Percentiles rank a stretch among this genome's conserved stretches.
Conservation (phyloP, 1,284 basidiomycete genomes). For the Neotropicomus parvogracilis region DNA sequence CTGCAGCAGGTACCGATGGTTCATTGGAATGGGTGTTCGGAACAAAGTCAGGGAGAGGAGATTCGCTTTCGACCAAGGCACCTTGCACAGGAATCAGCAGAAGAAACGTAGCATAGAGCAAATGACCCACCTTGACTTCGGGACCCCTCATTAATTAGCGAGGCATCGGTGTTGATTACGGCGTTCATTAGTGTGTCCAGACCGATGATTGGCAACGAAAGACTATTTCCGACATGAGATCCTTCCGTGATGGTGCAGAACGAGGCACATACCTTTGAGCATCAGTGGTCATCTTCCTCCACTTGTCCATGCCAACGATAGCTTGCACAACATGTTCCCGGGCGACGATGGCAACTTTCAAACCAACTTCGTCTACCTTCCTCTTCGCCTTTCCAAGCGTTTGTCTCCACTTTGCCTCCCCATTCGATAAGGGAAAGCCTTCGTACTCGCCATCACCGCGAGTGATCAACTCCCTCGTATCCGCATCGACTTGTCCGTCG, state of each 20-base stretch:
- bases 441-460: constrained; percentile 58
- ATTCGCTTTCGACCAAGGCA: constrained; percentile 15
- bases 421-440: constrained; percentile 49
- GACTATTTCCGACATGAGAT: constrained; percentile 29
- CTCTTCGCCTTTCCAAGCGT: constrained; percentile 49
- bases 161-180: constrained; percentile 40
- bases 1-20: constrained; percentile 30
- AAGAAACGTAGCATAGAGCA: neutral
- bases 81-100: constrained; percentile 14
- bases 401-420: constrained; percentile 47
- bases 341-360: constrained; percentile 50
- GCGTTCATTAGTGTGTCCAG: constrained; percentile 39
- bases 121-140: constrained; percentile 25
- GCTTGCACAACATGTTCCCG: constrained; percentile 44
- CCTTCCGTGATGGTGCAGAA: neutral
- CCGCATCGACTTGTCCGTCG: constrained; percentile 43
- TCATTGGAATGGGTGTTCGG: constrained; percentile 45
- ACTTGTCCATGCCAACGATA: constrained; percentile 48
- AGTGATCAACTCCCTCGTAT: constrained; percentile 49
- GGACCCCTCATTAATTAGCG: constrained; percentile 13
- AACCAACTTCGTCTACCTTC: constrained; percentile 39
- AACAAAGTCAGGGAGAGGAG: constrained; percentile 40
- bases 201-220: constrained; percentile 37
- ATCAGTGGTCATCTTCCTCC: constrained; percentile 49
- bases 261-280: constrained; percentile 44